These are phyloP conservation scores for Solanum etuberosum DNA, from an alignment of 257 asterid species.

Conservation along the genomic window DNA sequence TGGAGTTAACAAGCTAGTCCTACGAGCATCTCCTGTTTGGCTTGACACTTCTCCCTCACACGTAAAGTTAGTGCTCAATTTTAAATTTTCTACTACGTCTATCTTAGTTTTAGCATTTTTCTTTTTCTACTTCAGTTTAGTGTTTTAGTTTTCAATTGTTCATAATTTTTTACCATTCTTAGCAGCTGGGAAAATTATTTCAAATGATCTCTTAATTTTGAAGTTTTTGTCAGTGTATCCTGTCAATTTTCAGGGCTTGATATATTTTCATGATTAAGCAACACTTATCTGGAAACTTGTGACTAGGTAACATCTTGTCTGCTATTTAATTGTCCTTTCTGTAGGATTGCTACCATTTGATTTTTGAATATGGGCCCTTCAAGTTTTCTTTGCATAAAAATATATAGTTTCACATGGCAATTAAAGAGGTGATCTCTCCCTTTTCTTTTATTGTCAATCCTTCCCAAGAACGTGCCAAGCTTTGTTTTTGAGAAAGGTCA, in stretches of 20 bases:
- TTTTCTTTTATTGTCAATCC: neutral
- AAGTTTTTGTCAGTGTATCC: neutral
- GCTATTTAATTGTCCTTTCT: neutral
- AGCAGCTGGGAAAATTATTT: neutral
- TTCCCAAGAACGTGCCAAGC: neutral
- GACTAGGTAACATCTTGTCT: neutral
- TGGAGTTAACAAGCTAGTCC: conserved; percentile 6
- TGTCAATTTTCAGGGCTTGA: neutral
- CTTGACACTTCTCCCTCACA: conserved; percentile 3
- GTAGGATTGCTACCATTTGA: neutral
- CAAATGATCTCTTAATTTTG: neutral
- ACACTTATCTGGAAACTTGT: neutral
- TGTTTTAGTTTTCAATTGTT: neutral
- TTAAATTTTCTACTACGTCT: neutral
- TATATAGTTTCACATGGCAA: neutral
- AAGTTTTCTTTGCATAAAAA: neutral
- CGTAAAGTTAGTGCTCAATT: neutral
- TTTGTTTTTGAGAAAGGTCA: neutral
- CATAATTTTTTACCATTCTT: neutral
- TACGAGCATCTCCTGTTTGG: conserved; percentile 1
- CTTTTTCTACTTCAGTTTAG: neutral
- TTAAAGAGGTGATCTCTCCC: neutral
- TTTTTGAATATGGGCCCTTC: neutral
- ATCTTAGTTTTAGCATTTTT: neutral
- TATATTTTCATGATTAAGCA: neutral